Base-by-base conservation (phyloP, 129 eudicot species). In the Arctium minus region DNA sequence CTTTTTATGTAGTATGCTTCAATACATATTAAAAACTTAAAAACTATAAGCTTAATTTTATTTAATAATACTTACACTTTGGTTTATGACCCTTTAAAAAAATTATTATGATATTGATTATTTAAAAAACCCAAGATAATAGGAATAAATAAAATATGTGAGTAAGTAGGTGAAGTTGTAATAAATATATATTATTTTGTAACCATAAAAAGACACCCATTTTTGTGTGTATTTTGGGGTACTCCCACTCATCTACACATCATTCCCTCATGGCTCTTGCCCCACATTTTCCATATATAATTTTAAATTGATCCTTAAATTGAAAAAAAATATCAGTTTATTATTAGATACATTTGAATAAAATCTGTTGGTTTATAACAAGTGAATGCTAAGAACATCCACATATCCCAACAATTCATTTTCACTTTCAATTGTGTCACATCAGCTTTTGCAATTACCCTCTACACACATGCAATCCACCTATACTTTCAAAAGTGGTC, bases 201-300 rank as follows among this genome's bases (percentile, higher is more conserved):
- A 36, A 56, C 42, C 46, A 46, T 48, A 15, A 12, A 70, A 65
- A 72, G 80, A 62, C 75, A 36, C 33, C 6, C 36, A 37, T 3
- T 42, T 33, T 74, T 65, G 76, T 75, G 67, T 79, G 53, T 50
- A 13, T 68, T 74, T 74, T 44, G 65, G 60, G 68, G 30, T 18
- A 64, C 67, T 48, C 81, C 86, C 64, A 77, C 44, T 70, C 86
- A 77, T 77, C 31, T 17, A 77, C 79, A 77, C 86, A 77, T 83
- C 86, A 77, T 77, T 60, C 86, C 78, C 4, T 39, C 82, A 83
- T 77, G 78, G 86, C 46, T 69, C 40, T 30, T 73, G 67, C 77
- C 86, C 82, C 46, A 71, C 79, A 50, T 39, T 69, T 18, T 27
- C 12, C 33, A 60, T 60, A 60, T 46, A 46, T 44, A 8, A 42